Base-by-base conservation (phyloP, 2,329 filamentous ascomycete genomes). In the Monilinia polystroma region DNA sequence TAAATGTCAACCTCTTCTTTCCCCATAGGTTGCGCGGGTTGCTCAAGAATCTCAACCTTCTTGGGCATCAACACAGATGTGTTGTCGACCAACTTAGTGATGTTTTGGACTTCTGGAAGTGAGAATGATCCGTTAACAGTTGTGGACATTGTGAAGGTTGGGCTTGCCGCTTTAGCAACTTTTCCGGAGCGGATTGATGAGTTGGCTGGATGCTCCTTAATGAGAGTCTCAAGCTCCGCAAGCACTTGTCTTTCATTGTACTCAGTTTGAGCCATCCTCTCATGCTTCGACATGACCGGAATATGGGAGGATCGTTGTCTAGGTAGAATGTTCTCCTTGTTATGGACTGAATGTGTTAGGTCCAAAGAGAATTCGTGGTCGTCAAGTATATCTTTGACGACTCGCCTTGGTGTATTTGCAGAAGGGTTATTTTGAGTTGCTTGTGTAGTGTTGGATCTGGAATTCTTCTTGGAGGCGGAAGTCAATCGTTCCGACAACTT, bases 311-410 rank as follows among this genome's bases (percentile, higher is more conserved):
- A 16, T 63, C 62, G 35, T 65, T 72, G 43, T 26, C 45, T 52
- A 43, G 67, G 72, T n/a, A 66, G 68, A 23, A 69, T 69, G 23
- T 71, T 71, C 23, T 71, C 69, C 51, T 73, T 73, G 52, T 71
- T 60, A 26, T 60, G 45, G 8, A 60, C 32, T 14, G 45, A n/a
- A 18, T 51, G 29, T 4, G 58, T 38, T 23, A 60, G 7, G 45
- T 60, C 58, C 32, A 60, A 51, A n/a, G 58, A 60, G 38, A 60
- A 60, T 16, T 52, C 60, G 38, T 45, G 35, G 41, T 45, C 63
- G 18, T 56, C 41, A 20, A 18, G 16, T 32, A 45, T 54, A 23
- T 68, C 54, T 56, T 68, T 60, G 20, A 66, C 59, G 47, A 47
- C 56, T 59, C 55, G 23, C 12, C 43, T 68, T 32, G 57, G 32